Evolutionary conservation across 306 rosid genomes (phyloP), one percentile per base, ranked within the genome.

Genomic region (Vigna nakashimae): DNA sequence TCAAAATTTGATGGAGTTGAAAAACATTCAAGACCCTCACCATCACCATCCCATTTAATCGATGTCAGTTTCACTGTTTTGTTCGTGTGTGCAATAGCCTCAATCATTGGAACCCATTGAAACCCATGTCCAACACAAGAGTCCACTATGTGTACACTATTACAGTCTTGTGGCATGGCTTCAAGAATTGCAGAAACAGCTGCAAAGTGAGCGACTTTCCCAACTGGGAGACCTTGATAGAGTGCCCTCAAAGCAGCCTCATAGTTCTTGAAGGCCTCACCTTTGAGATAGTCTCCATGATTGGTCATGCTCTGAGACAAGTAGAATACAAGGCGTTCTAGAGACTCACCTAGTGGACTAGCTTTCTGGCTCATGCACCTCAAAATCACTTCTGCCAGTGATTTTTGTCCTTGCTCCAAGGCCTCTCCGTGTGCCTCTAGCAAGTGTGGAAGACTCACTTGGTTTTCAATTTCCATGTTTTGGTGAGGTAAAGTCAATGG

Each of bases 141-240:
- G 56, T 90, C 95, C 4, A 90, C 75, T 80, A 88, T 30, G 52
- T 88, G 88, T 49, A 90, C 59, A 0, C 20, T 81, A 40, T 87
- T 88, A 42, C 69, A 89, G 73, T 87, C 90, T n/a, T 62, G 68
- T 0, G 89, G 86, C 3, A 86, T 45, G 14, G 89, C 81, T n/a
- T 83, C 92, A 0, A 90, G 68, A 57, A 92, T 90, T 2, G 89
- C 71, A 0, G 89, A 82, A 82, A 87, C 80, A 14, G 93, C 88
- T 11, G 83, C 72, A 22, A 68, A 86, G 78, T 92, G 89, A 55
- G 91, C 89, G 73, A 88, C 43, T 71, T 70, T 87, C 5, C 84
- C 89, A 32, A 53, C 49, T 7, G 93, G 91, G 34, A 79, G 40
- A 7, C 80, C 87, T 75, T 88, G 93, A 71, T 79, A 84, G 69